Base-by-base conservation (phyloP, 371 early-diverging fungal species). In the Gilbertella persicaria region DNA sequence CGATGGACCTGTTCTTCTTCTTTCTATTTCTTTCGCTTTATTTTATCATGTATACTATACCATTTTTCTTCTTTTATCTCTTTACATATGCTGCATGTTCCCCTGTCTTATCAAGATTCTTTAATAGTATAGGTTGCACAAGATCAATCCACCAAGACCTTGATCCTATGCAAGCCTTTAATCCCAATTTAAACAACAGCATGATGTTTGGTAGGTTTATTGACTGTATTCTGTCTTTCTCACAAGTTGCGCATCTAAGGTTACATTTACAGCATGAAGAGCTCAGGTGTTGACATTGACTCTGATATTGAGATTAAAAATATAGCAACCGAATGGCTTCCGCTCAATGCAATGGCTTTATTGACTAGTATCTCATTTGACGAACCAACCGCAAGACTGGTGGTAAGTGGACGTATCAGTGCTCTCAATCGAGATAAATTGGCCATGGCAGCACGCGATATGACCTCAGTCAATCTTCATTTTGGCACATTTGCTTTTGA, bases 181-280 rank as follows among this genome's bases (percentile, higher is more conserved):
- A 28, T 17, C 51, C 45, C 3, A 20, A 55, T 14, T 16, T 36
- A 13, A 45, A 26, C 0, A 33, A 20, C 1, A 13, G 20, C 13
- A 4, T 13, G 2, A 13, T 40, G 5, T 55, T 55, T 50, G 61
- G 61, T 55, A 45, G 40, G 39, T 29, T 19, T 24, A 4, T 12
- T 19, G 8, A 14, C 6, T 14, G 38, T 20, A 12, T 14, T 35
- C 9, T 41, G 20, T n/a, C 1, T 25, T 13, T 45, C 28, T 13
- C n/a, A n/a, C n/a, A n/a, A n/a, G n/a, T n/a, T 17, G 17, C 6
- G 36, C 1, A 23, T 21, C 16, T 12, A n/a, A 60, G 61, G 61
- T 0, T 55, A 60, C 20, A 45, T 60, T 2, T 33, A 60, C 14
- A 10, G 16, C n/a, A n/a, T 60, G 8, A 16, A 50, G 14, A 36